Base-by-base conservation (phyloP, 768 basidiomycete genomes). In the Leccinum incarnatum region DNA sequence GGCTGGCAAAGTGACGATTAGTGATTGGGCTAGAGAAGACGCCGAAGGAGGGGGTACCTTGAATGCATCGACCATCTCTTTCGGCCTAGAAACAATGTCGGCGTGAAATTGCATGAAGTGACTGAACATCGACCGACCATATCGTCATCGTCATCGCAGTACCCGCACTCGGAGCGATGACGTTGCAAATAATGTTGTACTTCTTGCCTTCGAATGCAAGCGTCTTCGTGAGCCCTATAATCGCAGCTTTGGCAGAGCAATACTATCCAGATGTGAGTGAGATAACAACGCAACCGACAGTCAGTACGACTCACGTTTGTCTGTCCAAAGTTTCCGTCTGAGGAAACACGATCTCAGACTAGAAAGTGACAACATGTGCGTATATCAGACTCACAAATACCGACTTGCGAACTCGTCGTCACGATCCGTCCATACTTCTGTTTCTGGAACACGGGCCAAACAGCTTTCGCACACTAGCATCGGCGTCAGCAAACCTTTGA, bases 341-440 rank as follows among this genome's bases (percentile, higher is more conserved):
- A n/a, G 21, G 25, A 37, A 51, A 30, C 14, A 15, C 9, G 10
- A 10, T 25, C 8, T 62, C 36, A 66, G 58, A 58, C 4, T 2
- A 2, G 23, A 6, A 21, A 50, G 25, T 19, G 59, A 6, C 11
- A 25, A 49, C 45, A 34, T 10, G 36, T 5, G 40, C 27, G 21
- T 15, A 17, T 1, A 5, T 58, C n/a, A 2, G 2, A 81, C 91
- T 67, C 67, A 95, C 93, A 94, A 54, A 98, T 86, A 59, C 95
- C 96, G 52, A 93, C 93, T 69, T 88, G 87, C 2, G 95, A 98
- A 59, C 86, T 83, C n/a, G 95, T 98, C 30, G 91, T 96, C 54
- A 98, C 83, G 67, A 99, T 95, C 47, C 97, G 86, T 29, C 97
- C 97, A 69, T 87, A 97, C 75, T 93, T 94, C 72, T 98, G 96